phyloP scores from a whole-genome alignment of 768 basidiomycete genomes.

The Hebeloma cylindrosporum region DNA sequence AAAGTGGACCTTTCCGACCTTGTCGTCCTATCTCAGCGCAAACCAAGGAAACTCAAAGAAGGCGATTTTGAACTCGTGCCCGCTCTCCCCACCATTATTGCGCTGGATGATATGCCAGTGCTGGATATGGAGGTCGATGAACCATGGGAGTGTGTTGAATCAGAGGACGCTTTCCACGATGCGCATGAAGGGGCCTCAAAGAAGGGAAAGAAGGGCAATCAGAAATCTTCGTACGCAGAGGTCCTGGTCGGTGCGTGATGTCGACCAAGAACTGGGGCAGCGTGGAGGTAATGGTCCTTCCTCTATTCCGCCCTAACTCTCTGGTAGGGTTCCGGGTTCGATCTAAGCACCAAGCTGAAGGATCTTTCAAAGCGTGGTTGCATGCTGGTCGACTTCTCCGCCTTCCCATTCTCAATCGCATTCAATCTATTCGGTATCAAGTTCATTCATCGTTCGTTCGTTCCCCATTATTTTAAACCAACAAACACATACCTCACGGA shows the following conservation, averaged over 20 bases:
- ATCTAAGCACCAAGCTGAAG: too few species aligned
- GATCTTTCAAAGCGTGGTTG: too few species aligned
- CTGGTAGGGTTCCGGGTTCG: too few species aligned
- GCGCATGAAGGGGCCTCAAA: slow-evolving; percentile 21
- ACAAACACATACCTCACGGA: too few species aligned
- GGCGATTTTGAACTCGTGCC: slow-evolving; percentile 61
- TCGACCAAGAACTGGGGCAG: too few species aligned
- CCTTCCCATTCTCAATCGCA: too few species aligned
- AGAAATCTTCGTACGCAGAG: slow-evolving; percentile 48
- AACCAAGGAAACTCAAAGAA: slow-evolving; percentile 24
- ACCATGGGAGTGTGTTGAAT: slow-evolving; percentile 57
- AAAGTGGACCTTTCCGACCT: slow-evolving; percentile 11
- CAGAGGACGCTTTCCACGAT: slow-evolving; percentile 35
- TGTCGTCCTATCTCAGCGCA: not conserved
- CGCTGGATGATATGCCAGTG: slow-evolving; percentile 47
- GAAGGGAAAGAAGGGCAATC: slow-evolving; percentile 20
- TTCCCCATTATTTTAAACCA: too few species aligned
- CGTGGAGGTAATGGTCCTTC: too few species aligned
- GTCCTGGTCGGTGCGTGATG: slow-evolving; percentile 25
- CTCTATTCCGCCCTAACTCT: too few species aligned
- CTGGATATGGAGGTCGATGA: slow-evolving; percentile 49
- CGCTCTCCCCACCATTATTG: slow-evolving; percentile 53
- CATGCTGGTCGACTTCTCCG: too few species aligned
- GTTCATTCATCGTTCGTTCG: too few species aligned
- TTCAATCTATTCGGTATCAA: too few species aligned